A percentile compares a stretch with the other conserved stretches of the same genome.
Evolutionary conservation across 2,329 filamentous ascomycete species (phyloP).

Genomic region (Colletotrichum nymphaeae): DNA sequence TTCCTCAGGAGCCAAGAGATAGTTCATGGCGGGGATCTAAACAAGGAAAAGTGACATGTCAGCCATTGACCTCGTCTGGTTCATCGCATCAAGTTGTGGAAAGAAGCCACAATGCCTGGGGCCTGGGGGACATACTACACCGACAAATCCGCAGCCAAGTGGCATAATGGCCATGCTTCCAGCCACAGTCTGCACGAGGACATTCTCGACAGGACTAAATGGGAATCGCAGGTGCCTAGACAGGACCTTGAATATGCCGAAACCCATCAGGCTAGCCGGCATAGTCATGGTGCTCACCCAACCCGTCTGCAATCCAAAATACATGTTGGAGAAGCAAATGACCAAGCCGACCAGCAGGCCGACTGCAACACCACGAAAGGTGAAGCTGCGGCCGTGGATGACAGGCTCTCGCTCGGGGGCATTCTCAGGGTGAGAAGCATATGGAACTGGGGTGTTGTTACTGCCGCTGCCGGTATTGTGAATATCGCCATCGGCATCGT

Average conservation of each 20-base stretch:
- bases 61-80: neutral
- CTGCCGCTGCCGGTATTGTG: neutral
- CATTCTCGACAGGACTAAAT: conserved; percentile 96
- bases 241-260: conserved; percentile 89
- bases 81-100: conserved; percentile 2
- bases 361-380: conserved; percentile 80
- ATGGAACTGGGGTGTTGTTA: neutral
- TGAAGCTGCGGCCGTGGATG: conserved; percentile 77
- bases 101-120: neutral
- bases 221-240: conserved; percentile 79
- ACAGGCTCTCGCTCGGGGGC: conserved; percentile 3
- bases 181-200: conserved; percentile 94
- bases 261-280: conserved; percentile 93
- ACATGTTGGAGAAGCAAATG: conserved; percentile 97
- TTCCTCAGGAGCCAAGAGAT: conserved; percentile 81
- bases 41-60: neutral
- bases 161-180: conserved; percentile 98
- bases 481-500: neutral
- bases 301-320: conserved; percentile 93
- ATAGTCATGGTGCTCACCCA: conserved; percentile 88
- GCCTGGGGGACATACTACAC: conserved; percentile 67
- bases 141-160: conserved; percentile 93
- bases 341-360: conserved; percentile 88
- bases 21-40: conserved; percentile 88
- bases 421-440: neutral